Conservation (phyloP, 1,139 yeast genomes). For the Lodderomyces oxycetoniae region DNA sequence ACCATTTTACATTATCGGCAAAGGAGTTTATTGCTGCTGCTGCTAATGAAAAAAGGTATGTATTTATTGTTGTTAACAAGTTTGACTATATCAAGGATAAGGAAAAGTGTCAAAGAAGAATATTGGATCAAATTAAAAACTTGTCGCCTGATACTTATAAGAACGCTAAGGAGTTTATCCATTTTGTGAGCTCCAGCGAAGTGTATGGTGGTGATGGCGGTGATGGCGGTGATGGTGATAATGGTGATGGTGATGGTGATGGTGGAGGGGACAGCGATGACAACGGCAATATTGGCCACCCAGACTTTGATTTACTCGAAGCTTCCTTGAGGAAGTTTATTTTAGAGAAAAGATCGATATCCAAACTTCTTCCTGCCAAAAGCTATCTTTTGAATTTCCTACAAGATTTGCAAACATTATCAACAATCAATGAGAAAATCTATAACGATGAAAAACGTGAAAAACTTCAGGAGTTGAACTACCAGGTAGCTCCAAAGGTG, state of each 20-base stretch:
- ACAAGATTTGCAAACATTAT: conserved; percentile 57
- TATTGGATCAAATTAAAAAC: conserved; percentile 80
- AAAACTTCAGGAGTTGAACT: conserved; percentile 44
- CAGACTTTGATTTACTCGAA: conserved; percentile 81
- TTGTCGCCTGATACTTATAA: conserved; percentile 90
- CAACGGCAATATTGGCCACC: conserved; percentile 25
- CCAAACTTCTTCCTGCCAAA: conserved; percentile 90
- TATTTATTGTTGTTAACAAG: conserved; percentile 89
- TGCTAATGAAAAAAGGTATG: conserved; percentile 84
- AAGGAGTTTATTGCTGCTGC: conserved; percentile 90
- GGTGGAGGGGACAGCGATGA: conserved; percentile 26
- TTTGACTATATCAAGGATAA: conserved; percentile 83
- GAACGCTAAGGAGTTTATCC: conserved; percentile 86
- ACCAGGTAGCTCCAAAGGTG: conserved; percentile 58
- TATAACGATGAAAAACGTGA: conserved; percentile 45
- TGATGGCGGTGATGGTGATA: conserved; percentile 16
- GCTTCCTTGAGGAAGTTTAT: conserved; percentile 81
- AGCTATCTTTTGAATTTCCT: conserved; percentile 70
- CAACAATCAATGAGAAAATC: conserved; percentile 57
- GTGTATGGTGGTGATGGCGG: conserved; percentile 24
- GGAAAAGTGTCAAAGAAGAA: conserved; percentile 67
- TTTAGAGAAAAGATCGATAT: conserved; percentile 80
- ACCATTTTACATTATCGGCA: conserved; percentile 91
- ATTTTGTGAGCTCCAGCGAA: conserved; percentile 72
- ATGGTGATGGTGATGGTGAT: conserved; percentile 20